These are phyloP conservation scores for Aspergillus sp. DNA, from an alignment of 2,329 filamentous ascomycete species.

Conservation along the genomic window DNA sequence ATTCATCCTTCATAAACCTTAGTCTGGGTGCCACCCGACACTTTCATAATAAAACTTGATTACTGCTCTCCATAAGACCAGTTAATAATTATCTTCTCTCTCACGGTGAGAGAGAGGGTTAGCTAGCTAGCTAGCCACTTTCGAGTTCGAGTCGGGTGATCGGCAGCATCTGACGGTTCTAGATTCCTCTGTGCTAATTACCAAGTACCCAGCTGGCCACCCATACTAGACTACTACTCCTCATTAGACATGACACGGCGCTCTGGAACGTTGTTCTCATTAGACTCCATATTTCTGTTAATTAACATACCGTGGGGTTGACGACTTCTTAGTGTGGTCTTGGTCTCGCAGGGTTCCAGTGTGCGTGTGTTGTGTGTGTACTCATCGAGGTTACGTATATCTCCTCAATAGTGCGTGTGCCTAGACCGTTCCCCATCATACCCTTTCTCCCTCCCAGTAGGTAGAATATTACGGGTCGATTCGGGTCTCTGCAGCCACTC, in stretches of 20 bases:
- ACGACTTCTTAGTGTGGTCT: not conserved
- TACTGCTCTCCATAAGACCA: no score
- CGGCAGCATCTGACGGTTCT: slow-evolving; percentile 9
- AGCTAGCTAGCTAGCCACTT: not conserved
- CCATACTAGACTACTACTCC: not conserved
- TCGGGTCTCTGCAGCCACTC: not conserved
- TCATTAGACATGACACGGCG: not conserved
- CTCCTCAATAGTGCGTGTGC: not conserved
- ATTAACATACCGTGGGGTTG: not conserved
- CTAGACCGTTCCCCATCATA: not conserved
- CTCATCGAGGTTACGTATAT: no score
- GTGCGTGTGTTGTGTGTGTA: no score
- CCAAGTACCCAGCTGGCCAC: not conserved
- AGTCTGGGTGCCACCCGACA: not conserved
- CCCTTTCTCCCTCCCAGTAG: not conserved
- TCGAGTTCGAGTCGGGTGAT: slow-evolving; percentile 2
- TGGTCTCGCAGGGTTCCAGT: not conserved
- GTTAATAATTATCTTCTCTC: no score
- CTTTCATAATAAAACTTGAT: not conserved
- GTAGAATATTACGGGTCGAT: not conserved
- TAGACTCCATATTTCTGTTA: not conserved
- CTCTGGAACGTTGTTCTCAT: not conserved
- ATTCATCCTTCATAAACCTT: not conserved
- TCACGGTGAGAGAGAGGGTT: no score
- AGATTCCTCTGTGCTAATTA: not conserved